A percentile compares a stretch with the other conserved stretches of the same genome.
Evolutionary conservation across 2,329 filamentous ascomycete genomes (phyloP).

Genomic region (Trichophyton mentagrophytes): DNA sequence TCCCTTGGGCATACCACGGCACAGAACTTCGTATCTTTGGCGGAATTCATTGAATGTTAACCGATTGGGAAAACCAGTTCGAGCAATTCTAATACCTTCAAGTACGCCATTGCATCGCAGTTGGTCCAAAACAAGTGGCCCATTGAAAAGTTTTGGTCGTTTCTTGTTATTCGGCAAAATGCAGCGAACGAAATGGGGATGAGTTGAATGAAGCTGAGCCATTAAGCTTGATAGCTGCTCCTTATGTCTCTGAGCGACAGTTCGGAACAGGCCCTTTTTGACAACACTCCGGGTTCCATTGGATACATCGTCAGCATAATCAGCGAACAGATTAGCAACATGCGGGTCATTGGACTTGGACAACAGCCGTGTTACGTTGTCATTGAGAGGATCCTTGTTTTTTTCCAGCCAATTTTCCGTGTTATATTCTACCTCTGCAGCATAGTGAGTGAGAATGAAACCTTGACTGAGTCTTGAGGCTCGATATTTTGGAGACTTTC

Average conservation of each 20-base stretch:
- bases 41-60: conserved; percentile 87
- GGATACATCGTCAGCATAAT: conserved; percentile 71
- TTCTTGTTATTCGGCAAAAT: conserved; percentile 99
- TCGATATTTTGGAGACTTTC: conserved; percentile 87
- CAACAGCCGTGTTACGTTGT: conserved; percentile 84
- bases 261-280: conserved; percentile 94
- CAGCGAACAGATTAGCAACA: conserved; percentile 69
- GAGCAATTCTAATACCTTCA: conserved; percentile 94
- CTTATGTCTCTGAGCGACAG: conserved; percentile 92
- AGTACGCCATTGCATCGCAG: conserved; percentile 97
- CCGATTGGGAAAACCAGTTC: conserved; percentile 92
- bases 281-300: conserved; percentile 63
- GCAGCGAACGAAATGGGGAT: conserved; percentile 95
- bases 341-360: conserved; percentile 72
- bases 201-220: conserved; percentile 84
- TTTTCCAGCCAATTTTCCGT: conserved; percentile 95
- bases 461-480: conserved; percentile 77
- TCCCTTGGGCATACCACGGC: conserved; percentile 72
- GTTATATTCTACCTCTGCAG: conserved; percentile 92
- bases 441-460: conserved; percentile 93
- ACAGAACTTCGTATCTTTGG: conserved; percentile 90
- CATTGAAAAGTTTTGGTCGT: conserved; percentile 80
- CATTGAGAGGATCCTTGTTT: conserved; percentile 96
- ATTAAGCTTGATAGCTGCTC: conserved; percentile 96
- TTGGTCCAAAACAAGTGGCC: conserved; percentile 87